phyloP scores from a whole-genome alignment of 2,329 filamentous ascomycete genomes.

The Xylaria digitata region DNA sequence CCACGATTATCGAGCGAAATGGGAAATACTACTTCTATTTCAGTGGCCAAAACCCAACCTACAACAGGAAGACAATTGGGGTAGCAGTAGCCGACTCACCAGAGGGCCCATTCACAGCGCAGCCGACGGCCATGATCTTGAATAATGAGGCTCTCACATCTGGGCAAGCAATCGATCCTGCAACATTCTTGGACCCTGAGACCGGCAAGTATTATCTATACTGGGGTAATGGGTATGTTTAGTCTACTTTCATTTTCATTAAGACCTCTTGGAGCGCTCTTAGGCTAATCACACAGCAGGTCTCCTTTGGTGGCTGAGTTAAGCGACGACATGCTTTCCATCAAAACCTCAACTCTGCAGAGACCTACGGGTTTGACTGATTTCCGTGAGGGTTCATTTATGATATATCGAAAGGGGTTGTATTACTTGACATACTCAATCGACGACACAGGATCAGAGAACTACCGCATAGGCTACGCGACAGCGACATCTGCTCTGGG shows the following conservation, averaged over 20 bases:
- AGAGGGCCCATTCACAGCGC: slow-evolving; percentile 68
- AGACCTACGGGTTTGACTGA: slow-evolving; percentile 53
- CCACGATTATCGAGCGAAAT: slow-evolving; percentile 68
- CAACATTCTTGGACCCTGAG: slow-evolving; percentile 68
- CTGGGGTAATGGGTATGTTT: slow-evolving; percentile 62
- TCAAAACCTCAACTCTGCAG: slow-evolving; percentile 53
- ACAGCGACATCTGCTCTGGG: slow-evolving; percentile 54
- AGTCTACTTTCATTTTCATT: background rate
- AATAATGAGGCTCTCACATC: slow-evolving; percentile 59
- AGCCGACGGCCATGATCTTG: slow-evolving; percentile 64
- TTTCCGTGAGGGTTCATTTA: slow-evolving; percentile 58
- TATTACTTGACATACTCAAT: slow-evolving; percentile 63
- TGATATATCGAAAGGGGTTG: slow-evolving; percentile 57
- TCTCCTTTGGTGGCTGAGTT: slow-evolving; percentile 56
- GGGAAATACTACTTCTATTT: slow-evolving; percentile 75
- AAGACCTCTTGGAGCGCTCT: background rate
- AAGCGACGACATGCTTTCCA: slow-evolving; percentile 58
- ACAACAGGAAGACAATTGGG: slow-evolving; percentile 69
- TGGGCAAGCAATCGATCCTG: slow-evolving; percentile 68
- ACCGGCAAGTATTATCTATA: slow-evolving; percentile 70
- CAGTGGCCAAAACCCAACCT: slow-evolving; percentile 62
- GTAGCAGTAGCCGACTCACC: slow-evolving; percentile 68
- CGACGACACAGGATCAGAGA: slow-evolving; percentile 58
- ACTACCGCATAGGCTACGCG: slow-evolving; percentile 62
- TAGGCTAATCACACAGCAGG: slow-evolving; percentile 35